These are phyloP conservation scores for Eucalyptus curtisii DNA, from an alignment of 345 rosid genomes.

Conservation along the genomic window DNA sequence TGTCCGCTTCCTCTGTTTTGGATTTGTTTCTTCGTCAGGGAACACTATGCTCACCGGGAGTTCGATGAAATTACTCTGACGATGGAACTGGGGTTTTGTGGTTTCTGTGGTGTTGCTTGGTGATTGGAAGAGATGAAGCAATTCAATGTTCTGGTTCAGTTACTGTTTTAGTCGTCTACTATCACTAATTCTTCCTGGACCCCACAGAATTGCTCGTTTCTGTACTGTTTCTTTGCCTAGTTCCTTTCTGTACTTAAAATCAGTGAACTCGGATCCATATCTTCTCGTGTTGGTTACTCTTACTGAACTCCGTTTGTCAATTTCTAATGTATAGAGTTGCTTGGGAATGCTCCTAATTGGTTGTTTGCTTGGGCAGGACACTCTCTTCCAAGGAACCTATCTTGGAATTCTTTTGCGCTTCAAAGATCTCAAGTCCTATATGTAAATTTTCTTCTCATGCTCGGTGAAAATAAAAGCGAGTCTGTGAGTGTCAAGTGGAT, in stretches of 20 bases:
- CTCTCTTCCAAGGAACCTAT: conserved; percentile 36
- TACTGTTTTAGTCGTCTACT: no score
- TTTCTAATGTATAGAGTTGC: neutral
- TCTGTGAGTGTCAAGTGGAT: no score
- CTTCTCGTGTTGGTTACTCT: fast-evolving
- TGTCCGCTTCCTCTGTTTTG: no score
- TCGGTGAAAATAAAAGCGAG: fast-evolving
- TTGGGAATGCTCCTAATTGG: neutral
- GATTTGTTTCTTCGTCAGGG: neutral
- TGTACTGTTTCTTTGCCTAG: neutral
- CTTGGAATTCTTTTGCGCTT: neutral
- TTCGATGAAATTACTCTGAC: neutral
- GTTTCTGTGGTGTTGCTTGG: neutral
- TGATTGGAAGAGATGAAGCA: neutral
- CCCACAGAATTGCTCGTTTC: neutral
- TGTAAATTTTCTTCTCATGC: no score
- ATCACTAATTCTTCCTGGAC: no score
- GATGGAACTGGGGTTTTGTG: no score
- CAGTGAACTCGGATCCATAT: neutral
- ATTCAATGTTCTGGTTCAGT: neutral
- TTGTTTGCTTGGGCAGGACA: conserved; percentile 25
- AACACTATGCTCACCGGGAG: neutral
- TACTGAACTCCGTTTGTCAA: neutral
- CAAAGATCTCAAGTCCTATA: no score
- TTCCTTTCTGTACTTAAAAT: neutral